Evolutionary conservation across 441 rosid species (phyloP).

Genomic region (Metrosideros polymorpha): DNA sequence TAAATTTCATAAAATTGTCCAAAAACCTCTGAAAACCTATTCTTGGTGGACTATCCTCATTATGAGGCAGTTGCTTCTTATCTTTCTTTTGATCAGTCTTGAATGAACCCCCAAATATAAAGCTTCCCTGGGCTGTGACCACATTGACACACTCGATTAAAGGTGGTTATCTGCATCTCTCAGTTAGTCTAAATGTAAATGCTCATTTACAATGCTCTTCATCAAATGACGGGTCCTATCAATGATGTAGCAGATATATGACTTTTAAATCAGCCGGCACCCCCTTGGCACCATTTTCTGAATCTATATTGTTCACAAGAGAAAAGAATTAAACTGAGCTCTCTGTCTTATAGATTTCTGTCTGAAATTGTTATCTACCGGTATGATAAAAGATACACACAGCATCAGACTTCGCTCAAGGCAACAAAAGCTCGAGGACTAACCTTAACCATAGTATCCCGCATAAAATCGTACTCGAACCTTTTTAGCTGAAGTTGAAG

Average conservation of each 20-base stretch:
- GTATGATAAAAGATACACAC: not conserved
- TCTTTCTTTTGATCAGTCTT: not conserved
- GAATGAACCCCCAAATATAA: not conserved
- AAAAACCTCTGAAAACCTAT: not conserved
- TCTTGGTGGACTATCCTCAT: not conserved
- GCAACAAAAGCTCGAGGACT: not conserved
- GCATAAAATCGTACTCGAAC: conserved; percentile 16
- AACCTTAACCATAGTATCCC: conserved; percentile 17
- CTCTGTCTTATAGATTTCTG: not conserved
- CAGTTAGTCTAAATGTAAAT: not conserved
- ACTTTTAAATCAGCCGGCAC: not conserved
- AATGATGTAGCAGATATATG: not conserved
- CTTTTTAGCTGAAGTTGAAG: conserved; percentile 17
- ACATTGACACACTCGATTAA: not conserved
- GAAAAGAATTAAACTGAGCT: not conserved
- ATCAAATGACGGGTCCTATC: not conserved
- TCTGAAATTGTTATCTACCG: not conserved
- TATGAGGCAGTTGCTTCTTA: not conserved
- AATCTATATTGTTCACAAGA: not conserved
- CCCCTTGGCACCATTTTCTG: not conserved
- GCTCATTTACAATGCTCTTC: not conserved
- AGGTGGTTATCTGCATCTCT: not conserved
- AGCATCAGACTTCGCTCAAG: not conserved
- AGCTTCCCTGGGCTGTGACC: not conserved
- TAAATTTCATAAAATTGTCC: not conserved